These are phyloP conservation scores for Agastache rugosa DNA, from an alignment of 257 asterid genomes.

Conservation along the genomic window DNA sequence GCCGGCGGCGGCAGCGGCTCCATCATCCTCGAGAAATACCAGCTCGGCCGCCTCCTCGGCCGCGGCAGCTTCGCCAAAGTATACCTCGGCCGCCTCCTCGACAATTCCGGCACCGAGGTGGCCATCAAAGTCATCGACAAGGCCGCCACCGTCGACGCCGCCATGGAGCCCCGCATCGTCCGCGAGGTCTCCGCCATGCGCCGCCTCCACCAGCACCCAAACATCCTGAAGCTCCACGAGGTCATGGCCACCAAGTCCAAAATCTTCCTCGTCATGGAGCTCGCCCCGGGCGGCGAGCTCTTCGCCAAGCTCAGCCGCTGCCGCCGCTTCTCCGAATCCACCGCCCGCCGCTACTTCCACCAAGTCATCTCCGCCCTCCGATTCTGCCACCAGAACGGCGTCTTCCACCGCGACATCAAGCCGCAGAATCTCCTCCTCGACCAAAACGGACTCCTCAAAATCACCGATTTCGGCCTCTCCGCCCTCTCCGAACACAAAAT, in stretches of 20 bases:
- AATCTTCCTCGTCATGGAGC: conserved; percentile 86
- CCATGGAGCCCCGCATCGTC: conserved; percentile 71
- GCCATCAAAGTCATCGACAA: conserved; percentile 83
- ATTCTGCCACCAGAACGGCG: conserved; percentile 80
- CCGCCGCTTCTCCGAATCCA: conserved; percentile 66
- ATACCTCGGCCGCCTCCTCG: conserved; percentile 54
- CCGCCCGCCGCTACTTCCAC: conserved; percentile 61
- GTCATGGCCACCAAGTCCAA: conserved; percentile 82
- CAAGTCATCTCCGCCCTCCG: conserved; percentile 78
- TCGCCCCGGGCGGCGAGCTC: conserved; percentile 90
- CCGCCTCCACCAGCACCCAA: conserved; percentile 77
- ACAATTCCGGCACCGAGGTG: conserved; percentile 39
- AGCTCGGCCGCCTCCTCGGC: conserved; percentile 74
- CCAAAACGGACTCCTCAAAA: conserved; percentile 54
- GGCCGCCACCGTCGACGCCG: conserved; percentile 50
- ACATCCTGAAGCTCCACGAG: conserved; percentile 79
- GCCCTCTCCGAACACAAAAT: conserved; percentile 73
- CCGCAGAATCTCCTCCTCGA: conserved; percentile 90
- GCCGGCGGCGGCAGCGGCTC: conserved; percentile 66
- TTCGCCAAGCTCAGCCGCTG: conserved; percentile 58
- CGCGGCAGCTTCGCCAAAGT: conserved; percentile 97
- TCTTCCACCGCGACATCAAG: conserved; percentile 89
- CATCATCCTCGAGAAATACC: conserved; percentile 69
- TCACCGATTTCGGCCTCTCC: conserved; percentile 91
- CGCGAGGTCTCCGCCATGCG: conserved; percentile 93